These are phyloP conservation scores for Zygoascus flipseniorum DNA, from an alignment of 805 yeast genomes.

Conservation along the genomic window DNA sequence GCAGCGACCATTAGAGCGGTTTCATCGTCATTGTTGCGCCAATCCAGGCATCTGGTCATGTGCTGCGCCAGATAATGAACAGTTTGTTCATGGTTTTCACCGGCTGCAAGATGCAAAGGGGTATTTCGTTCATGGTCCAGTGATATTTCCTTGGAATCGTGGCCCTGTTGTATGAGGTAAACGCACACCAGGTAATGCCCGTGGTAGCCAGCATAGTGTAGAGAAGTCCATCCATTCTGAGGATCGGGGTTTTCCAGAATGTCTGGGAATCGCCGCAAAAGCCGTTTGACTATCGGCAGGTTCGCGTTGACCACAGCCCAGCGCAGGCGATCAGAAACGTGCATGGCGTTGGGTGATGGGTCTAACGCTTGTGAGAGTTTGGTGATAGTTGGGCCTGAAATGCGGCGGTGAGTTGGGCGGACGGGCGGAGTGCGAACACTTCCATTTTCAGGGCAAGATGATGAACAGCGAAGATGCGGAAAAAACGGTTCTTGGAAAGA, in stretches of 20 bases:
- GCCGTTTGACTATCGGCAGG: constrained; percentile 51
- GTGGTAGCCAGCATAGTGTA: constrained; percentile 71
- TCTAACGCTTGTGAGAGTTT: not conserved
- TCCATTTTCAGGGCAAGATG: no score
- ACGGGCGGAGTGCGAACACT: no score
- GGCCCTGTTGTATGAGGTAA: constrained; percentile 44
- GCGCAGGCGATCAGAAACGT: constrained; percentile 47
- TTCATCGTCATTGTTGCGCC: constrained; percentile 40
- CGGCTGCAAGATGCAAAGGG: constrained; percentile 62
- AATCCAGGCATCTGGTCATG: constrained; percentile 49
- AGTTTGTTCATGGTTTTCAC: constrained; percentile 59
- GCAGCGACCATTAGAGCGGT: constrained; percentile 59
- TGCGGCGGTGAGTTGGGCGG: not conserved
- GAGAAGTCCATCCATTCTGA: constrained; percentile 68
- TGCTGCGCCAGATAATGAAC: constrained; percentile 65
- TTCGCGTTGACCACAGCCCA: constrained; percentile 58
- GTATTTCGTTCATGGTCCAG: constrained; percentile 50
- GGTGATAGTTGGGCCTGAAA: not conserved
- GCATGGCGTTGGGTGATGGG: constrained; percentile 3
- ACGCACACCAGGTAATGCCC: constrained; percentile 66
- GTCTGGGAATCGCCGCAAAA: constrained; percentile 61
- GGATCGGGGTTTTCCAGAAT: constrained; percentile 63
- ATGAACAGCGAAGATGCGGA: no score
- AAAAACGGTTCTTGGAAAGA: no score
- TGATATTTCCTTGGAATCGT: constrained; percentile 43